Base-by-base conservation (phyloP, 139 green algal species). In the Chlorella sorokiniana region DNA sequence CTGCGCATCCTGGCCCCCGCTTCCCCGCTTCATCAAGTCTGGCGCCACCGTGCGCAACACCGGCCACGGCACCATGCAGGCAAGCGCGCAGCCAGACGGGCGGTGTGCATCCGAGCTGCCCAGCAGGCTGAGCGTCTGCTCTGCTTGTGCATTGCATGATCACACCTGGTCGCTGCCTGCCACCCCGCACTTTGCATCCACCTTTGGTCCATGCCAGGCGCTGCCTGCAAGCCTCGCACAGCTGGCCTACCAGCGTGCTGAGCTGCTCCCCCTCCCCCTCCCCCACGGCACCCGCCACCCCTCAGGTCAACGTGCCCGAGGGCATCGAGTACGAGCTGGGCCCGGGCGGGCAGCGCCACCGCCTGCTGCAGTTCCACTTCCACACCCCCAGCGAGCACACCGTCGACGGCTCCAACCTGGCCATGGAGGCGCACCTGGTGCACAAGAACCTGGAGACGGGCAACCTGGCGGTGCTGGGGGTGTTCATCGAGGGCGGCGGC, bases 351-450 rank as follows among this genome's bases (percentile, higher is more conserved):
- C 72, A 79, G 72, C 48, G 51, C 51, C 72, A 79, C 72, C 72
- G 72, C 72, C 72, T 79, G 51, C 72, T 79, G 72, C 72, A 79
- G 72, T 79, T 79, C 72, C 72, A 79, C 72, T 79, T 79, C 72
- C 72, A 79, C 72, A 79, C 72, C 7, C 72, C 72, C 72, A 69
- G 51, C 35, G 72, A 79, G 72, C 72, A 79, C 72, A 79, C 72
- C 37, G 20, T 79, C 11, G 72, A 79, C 52, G 72, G 72, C 16
- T 31, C 44, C n/a, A 48, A 63, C 48, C 72, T 81, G 18, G 79
- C 89, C 27, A 95, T 96, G 89, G 94, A 98, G 87, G 89, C 81
- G 1, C 94, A 98, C 84, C 84, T 97, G 48, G 93, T 98, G 67
- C 85, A 95, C 86, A 87, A 83, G 59, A 91, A 95, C 72, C 81